Percentiles rank a stretch among this genome's conserved stretches.
Evolutionary conservation across 352 stramenopile genomes (phyloP).

Genomic region (Globisporangium echinulatum): DNA sequence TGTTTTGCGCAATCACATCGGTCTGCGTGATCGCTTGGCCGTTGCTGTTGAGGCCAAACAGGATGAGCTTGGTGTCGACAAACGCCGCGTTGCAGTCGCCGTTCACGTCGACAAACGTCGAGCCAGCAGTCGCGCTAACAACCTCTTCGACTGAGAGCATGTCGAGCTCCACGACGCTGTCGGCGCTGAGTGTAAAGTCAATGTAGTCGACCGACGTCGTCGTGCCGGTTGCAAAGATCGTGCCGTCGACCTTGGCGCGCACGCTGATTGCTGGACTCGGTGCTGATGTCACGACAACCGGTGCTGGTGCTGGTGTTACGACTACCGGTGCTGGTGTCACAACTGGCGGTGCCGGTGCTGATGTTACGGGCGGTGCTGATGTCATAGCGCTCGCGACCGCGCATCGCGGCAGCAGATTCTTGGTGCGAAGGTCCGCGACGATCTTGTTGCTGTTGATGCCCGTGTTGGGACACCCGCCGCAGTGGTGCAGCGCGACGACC

Average conservation of each 20-base stretch:
- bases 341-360: conserved; percentile 4
- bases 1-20: conserved; percentile 29
- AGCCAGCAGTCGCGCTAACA: conserved; percentile 2
- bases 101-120: conserved; percentile 51
- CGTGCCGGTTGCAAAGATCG: conserved; percentile 48
- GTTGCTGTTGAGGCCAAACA: conserved; percentile 33
- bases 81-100: conserved; percentile 62
- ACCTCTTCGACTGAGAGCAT: conserved; percentile 59
- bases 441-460: conserved; percentile 67
- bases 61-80: conserved; percentile 53
- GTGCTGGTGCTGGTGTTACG: conserved; percentile 1
- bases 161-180: conserved; percentile 45
- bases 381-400: conserved; percentile 17
- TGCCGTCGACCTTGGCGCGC: conserved; percentile 42
- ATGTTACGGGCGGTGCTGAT: not conserved
- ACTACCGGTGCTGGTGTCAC: conserved; percentile 7
- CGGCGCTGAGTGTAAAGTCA: conserved; percentile 36
- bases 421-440: conserved; percentile 34
- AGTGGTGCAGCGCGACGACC: conserved; percentile 70
- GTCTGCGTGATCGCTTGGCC: conserved; percentile 9
- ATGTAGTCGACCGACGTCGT: conserved; percentile 63
- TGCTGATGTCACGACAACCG: not conserved
- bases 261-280: conserved; percentile 9
- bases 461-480: conserved; percentile 68
- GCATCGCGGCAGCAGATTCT: conserved; percentile 34